These are phyloP conservation scores for Diophrys appendiculata DNA, from an alignment of 73 alveolate genomes.

Conservation along the genomic window DNA sequence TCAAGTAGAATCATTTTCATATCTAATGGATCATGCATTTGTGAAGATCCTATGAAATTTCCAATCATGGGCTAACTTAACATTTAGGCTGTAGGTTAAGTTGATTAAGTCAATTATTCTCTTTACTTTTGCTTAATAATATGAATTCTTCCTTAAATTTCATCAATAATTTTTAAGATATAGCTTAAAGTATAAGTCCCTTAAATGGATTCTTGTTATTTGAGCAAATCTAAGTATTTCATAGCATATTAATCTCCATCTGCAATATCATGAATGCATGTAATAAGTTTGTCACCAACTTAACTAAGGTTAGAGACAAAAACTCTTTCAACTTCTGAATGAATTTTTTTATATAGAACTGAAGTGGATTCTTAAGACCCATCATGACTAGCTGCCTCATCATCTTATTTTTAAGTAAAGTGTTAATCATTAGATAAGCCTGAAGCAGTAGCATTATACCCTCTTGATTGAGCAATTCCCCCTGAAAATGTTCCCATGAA, in stretches of 20 bases:
- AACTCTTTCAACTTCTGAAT: neutral
- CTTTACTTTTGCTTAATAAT: neutral
- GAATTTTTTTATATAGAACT: neutral
- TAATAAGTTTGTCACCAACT: neutral
- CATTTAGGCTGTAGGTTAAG: too few species aligned
- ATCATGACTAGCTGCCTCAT: neutral
- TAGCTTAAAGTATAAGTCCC: neutral
- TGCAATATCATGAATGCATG: neutral
- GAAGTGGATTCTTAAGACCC: neutral
- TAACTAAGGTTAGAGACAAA: neutral
- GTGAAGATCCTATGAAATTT: too few species aligned
- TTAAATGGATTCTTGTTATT: neutral
- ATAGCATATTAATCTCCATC: neutral
- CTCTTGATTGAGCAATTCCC: too few species aligned
- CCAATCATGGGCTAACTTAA: too few species aligned
- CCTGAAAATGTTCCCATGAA: too few species aligned
- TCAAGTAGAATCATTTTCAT: constrained; percentile 30
- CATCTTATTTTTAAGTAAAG: too few species aligned
- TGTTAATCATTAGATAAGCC: neutral
- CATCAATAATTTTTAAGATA: neutral
- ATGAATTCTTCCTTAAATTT: neutral
- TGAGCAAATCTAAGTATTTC: constrained; percentile 9
- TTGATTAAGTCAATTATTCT: neutral
- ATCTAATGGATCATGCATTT: constrained; percentile 36
- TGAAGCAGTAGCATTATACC: neutral